These are phyloP conservation scores for Paragyromitra xinjiangensis DNA, from an alignment of 495 filamentous ascomycete species.

Conservation along the genomic window DNA sequence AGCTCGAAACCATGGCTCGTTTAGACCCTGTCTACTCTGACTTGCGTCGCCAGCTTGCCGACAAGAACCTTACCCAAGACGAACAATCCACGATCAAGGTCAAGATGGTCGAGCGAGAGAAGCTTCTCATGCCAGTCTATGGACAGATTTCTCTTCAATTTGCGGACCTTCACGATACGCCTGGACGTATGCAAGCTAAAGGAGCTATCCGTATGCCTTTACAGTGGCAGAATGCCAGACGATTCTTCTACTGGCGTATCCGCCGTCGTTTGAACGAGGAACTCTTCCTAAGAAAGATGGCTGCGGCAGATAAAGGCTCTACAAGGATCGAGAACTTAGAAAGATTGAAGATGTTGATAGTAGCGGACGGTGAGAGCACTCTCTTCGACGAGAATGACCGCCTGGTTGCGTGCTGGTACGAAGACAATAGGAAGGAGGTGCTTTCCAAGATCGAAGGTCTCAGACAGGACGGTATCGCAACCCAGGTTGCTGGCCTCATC, in stretches of 20 bases:
- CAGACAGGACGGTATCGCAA: constrained; percentile 77
- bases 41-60: constrained; percentile 77
- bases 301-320: constrained; percentile 63
- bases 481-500: constrained; percentile 80
- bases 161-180: constrained; percentile 95
- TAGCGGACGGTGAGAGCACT: constrained; percentile 49
- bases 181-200: constrained; percentile 98
- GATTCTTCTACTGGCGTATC: constrained; percentile 99
- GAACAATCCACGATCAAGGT: constrained; percentile 79
- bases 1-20: constrained; percentile 97
- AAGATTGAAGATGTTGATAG: constrained; percentile 55
- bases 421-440: constrained; percentile 88
- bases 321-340: constrained; percentile 59
- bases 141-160: constrained; percentile 92
- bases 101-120: constrained; percentile 87
- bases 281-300: constrained; percentile 89
- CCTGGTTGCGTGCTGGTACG: constrained; percentile 93
- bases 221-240: constrained; percentile 86
- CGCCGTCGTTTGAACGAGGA: constrained; percentile 97
- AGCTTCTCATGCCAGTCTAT: constrained; percentile 89
- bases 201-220: constrained; percentile 84
- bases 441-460: constrained; percentile 79
- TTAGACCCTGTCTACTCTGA: constrained; percentile 83
- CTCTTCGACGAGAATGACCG: constrained; percentile 77
- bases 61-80: constrained; percentile 74